Evolutionary conservation across 2,329 filamentous ascomycete genomes (phyloP), one percentile per base, ranked within the genome.

Genomic region (Cladosporium sp.): DNA sequence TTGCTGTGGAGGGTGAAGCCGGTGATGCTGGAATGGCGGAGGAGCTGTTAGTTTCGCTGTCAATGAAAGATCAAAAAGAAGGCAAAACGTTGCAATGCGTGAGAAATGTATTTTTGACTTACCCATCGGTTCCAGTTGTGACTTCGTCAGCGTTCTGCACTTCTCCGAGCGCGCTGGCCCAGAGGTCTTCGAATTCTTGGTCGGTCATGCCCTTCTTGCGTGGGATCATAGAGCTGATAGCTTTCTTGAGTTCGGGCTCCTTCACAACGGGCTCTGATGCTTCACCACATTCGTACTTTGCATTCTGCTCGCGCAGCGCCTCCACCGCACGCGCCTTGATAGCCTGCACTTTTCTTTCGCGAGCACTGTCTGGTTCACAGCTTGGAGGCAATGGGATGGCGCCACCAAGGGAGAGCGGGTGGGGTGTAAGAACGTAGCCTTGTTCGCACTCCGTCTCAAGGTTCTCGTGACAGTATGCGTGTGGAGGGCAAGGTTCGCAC

Each of bases 331-430:
- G 89, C 70, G 97, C 88, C 7, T 92, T 91, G 15, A 99, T 91
- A 19, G 87, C 84, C 67, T 93, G 90, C 49, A 97, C 88, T 17
- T 89, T 88, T 37, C 90, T 85, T 7, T 88, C 90, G 73, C 96
- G 97, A 68, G 95, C 91, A 60, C 91, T 91, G 72, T 99, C 95
- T 0, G 94, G 89, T 74, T 97, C 93, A 73, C 94, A 99, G 4
- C 90, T 92, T 1, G 95, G 93, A 5, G 92, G 86, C 8, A 99
- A 77, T 7, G 94, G 94, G 4, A 97, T 69, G 3, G 95, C 69
- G 0, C 94, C 92, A 49, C 87, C 86, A 0, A 97, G 71, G 0
- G 91, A 88, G 20, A 97, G 78, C 1, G 93, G 92, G 70, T 97
- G 93, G 1, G 86, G 83, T 67, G 89, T 88, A 36, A 94, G 80